Conservation (phyloP, 169 alveolate genomes). For the Neospora caninum region DNA sequence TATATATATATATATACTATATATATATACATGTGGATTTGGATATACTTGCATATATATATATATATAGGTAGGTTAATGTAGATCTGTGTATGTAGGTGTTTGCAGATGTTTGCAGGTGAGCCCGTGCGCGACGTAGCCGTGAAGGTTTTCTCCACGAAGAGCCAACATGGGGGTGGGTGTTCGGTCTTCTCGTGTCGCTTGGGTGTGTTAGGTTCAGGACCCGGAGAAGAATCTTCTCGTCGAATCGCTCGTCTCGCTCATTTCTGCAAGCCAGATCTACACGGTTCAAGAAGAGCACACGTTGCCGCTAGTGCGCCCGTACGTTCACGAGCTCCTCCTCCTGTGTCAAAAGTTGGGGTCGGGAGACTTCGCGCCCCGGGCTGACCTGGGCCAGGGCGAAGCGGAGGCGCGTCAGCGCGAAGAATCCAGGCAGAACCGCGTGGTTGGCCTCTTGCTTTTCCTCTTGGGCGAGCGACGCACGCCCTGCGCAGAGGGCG, state of each 20-base stretch:
- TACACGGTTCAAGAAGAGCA: conserved; percentile 59
- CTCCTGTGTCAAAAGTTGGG: conserved; percentile 21
- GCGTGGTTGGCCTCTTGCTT: background rate
- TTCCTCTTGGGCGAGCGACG: conserved; percentile 30
- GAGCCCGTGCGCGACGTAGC: background rate
- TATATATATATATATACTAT: background rate
- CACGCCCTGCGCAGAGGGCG: background rate
- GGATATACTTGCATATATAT: background rate
- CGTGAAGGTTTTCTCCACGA: too few relatives aligned
- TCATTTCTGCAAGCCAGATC: conserved; percentile 35
- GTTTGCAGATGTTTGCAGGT: background rate
- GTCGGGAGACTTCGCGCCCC: background rate
- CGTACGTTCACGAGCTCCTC: conserved; percentile 42
- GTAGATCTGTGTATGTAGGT: background rate
- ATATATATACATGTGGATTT: background rate
- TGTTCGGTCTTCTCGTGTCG: background rate
- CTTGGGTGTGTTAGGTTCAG: conserved; percentile 40
- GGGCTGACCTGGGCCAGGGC: background rate
- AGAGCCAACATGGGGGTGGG: too few relatives aligned
- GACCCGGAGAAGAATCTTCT: conserved; percentile 50
- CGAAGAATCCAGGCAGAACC: background rate
- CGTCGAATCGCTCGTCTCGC: conserved; percentile 59
- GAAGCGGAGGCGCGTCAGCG: background rate
- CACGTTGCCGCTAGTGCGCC: conserved; percentile 58
- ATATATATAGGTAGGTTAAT: background rate